Conservation (phyloP, 202 grass and related monocot genomes). For the Dendrocalamus latiflorus region DNA sequence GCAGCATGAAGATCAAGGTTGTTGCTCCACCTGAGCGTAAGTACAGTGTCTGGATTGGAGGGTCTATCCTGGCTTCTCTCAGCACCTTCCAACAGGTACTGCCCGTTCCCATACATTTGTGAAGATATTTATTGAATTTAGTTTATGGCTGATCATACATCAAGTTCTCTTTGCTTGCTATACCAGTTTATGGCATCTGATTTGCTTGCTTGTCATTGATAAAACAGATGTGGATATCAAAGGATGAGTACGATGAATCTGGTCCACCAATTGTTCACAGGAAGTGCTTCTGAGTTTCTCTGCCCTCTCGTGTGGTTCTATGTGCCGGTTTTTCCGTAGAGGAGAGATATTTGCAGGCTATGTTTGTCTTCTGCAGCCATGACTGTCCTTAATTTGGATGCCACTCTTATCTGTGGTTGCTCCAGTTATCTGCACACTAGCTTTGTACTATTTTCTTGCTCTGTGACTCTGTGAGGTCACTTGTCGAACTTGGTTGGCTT, state of each 20-base stretch:
- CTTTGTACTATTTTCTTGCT: conserved; percentile 1
- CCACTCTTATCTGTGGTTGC: neutral
- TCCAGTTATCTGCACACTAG: neutral
- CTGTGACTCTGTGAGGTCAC: conserved; percentile 18
- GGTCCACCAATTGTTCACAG: conserved; percentile 39
- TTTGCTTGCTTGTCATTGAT: conserved; percentile 9
- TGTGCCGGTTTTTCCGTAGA: neutral
- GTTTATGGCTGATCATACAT: neutral
- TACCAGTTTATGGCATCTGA: neutral
- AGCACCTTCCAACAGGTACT: conserved; percentile 53
- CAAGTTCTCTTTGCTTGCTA: neutral
- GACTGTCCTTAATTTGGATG: neutral
- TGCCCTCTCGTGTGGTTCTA: neutral
- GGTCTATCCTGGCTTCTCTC: conserved; percentile 51
- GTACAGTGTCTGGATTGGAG: conserved; percentile 56
- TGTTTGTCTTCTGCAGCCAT: neutral
- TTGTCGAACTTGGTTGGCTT: conserved; percentile 3
- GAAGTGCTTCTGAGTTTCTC: conserved; percentile 41
- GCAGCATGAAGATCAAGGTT: conserved; percentile 55
- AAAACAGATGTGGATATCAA: conserved; percentile 40
- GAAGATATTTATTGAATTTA: neutral
- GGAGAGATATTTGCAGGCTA: neutral
- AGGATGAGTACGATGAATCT: neutral
- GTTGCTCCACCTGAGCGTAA: conserved; percentile 49
- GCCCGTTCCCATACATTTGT: neutral